Percentiles rank a stretch among this genome's conserved stretches.
phyloP scores from a whole-genome alignment of 257 asterid genomes.

The Plantago major region DNA sequence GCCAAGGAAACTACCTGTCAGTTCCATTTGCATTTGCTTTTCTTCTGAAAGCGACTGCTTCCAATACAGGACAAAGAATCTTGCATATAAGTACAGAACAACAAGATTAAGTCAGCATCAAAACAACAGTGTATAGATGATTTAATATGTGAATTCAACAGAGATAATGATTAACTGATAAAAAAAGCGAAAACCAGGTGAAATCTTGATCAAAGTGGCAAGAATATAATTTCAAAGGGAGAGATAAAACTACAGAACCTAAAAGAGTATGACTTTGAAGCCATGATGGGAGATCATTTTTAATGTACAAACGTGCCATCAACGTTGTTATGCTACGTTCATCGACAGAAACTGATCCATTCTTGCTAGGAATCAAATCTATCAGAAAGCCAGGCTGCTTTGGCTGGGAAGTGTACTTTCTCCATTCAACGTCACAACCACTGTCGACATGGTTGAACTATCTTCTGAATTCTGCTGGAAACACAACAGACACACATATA shows the following conservation, averaged over 20 bases:
- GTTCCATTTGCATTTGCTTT: background rate
- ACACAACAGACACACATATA: conserved; percentile 26
- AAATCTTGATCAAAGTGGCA: too few relatives aligned
- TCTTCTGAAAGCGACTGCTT: background rate
- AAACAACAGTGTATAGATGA: background rate
- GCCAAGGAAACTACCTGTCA: background rate
- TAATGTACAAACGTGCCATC: too few relatives aligned
- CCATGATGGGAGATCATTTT: too few relatives aligned
- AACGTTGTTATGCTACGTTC: too few relatives aligned
- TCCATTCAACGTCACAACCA: conserved; percentile 24
- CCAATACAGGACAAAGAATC: background rate
- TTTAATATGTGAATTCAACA: background rate
- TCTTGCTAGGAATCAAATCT: conserved; percentile 17
- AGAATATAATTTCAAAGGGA: too few relatives aligned
- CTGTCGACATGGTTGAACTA: conserved; percentile 21
- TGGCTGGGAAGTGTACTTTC: conserved; percentile 6
- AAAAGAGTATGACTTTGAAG: too few relatives aligned
- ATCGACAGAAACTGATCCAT: conserved; percentile 6
- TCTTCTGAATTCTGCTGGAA: conserved; percentile 20
- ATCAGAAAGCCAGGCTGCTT: conserved; percentile 38
- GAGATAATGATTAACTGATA: too few relatives aligned
- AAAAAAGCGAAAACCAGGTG: too few relatives aligned
- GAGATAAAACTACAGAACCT: too few relatives aligned
- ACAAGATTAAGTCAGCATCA: background rate
- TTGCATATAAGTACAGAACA: background rate